phyloP scores from a whole-genome alignment of 768 basidiomycete genomes.

The Suillus paluster region DNA sequence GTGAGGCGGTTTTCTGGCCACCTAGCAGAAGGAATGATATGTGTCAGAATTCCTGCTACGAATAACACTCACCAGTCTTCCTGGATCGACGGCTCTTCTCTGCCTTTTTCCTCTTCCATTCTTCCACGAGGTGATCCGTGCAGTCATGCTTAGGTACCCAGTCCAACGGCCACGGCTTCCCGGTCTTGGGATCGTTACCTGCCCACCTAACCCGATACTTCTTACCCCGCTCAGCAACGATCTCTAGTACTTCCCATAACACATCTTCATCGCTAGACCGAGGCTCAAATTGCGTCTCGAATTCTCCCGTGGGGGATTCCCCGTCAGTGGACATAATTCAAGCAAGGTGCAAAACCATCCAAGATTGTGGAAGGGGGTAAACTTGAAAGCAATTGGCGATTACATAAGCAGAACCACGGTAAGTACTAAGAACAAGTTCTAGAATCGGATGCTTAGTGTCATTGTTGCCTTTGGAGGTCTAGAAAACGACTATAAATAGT shows the following conservation, averaged over 20 bases:
- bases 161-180: constrained; percentile 65
- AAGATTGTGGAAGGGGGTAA: neutral
- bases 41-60: neutral
- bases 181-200: constrained; percentile 63
- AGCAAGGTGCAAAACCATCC: neutral
- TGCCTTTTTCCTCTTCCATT: constrained; percentile 63
- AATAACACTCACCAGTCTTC: constrained; percentile 40
- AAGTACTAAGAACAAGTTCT: too few species aligned
- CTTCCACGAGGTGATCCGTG: constrained; percentile 61
- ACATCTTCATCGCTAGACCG: constrained; percentile 59
- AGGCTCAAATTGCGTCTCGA: constrained; percentile 53
- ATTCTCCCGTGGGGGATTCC: constrained; percentile 15
- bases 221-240: constrained; percentile 56
- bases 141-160: constrained; percentile 77
- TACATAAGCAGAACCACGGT: constrained; percentile 1
- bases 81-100: constrained; percentile 37
- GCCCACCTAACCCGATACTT: constrained; percentile 72
- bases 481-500: neutral
- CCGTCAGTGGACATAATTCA: constrained; percentile 25
- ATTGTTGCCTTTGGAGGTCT: neutral
- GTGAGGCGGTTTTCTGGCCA: constrained; percentile 19
- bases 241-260: constrained; percentile 67
- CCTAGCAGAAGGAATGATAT: constrained; percentile 6
- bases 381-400: neutral
- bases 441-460: too few species aligned